Conservation (phyloP, 73 alveolate genomes). For the Loxodes magnus region DNA sequence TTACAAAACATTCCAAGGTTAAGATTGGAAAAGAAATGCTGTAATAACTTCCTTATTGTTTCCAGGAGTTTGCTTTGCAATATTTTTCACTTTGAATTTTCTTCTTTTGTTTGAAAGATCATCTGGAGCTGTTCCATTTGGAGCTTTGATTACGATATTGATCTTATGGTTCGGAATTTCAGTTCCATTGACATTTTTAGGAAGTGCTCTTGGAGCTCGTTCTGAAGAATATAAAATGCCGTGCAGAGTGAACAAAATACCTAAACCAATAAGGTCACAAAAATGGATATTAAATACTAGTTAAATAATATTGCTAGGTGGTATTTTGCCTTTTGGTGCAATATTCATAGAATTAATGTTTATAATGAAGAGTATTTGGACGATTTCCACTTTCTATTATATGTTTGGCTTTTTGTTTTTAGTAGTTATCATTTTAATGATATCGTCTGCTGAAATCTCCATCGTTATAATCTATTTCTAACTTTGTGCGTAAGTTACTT, state of each 20-base stretch:
- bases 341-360: conserved; percentile 20
- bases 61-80: conserved; percentile 16
- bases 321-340: conserved; percentile 22
- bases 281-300: conserved; percentile 2
- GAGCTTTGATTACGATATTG: conserved; percentile 9
- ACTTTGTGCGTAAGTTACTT: too few species aligned
- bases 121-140: conserved; percentile 22
- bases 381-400: conserved; percentile 11
- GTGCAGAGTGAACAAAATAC: conserved; percentile 13
- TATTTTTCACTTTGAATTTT: conserved; percentile 15
- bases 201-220: conserved; percentile 14
- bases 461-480: conserved; percentile 15
- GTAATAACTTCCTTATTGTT: conserved; percentile 12
- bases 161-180: conserved; percentile 22
- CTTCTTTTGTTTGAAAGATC: conserved; percentile 12
- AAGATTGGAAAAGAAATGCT: conserved; percentile 16
- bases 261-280: conserved; percentile 10
- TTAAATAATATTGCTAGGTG: conserved; percentile 11
- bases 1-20: conserved; percentile 8
- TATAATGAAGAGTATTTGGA: conserved; percentile 20
- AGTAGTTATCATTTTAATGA: conserved; percentile 5
- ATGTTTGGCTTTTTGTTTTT: conserved; percentile 19
- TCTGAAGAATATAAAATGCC: conserved; percentile 3
- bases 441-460: conserved; percentile 26
- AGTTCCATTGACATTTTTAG: conserved; percentile 19